Evolutionary conservation across 805 yeast genomes (phyloP).

Genomic region (Wickerhamomyces hampshirensis): DNA sequence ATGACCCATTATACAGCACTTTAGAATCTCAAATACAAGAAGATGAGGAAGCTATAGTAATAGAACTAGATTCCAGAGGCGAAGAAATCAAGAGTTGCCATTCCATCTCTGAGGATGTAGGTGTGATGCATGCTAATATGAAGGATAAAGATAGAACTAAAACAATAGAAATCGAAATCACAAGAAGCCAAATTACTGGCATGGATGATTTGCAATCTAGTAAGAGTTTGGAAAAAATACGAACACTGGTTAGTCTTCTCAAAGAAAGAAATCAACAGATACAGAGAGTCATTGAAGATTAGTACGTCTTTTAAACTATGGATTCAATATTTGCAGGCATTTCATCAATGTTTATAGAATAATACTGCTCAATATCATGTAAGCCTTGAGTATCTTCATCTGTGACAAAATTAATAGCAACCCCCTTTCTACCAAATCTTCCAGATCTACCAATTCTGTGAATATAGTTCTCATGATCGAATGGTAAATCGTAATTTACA

Average conservation of each 20-base stretch:
- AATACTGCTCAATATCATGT: constrained; percentile 70
- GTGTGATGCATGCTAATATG: constrained; percentile 13
- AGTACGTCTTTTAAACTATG: constrained; percentile 11
- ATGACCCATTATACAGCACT: constrained; percentile 19
- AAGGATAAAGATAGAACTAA: constrained; percentile 22
- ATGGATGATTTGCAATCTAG: constrained; percentile 7
- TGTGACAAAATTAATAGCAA: constrained; percentile 91
- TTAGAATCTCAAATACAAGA: constrained; percentile 8
- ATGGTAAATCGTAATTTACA: constrained; percentile 91
- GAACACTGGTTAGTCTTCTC: constrained; percentile 16
- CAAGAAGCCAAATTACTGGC: constrained; percentile 14
- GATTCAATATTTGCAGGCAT: constrained; percentile 74
- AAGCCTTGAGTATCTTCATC: constrained; percentile 68
- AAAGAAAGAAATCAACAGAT: constrained; percentile 19
- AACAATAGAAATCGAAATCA: constrained; percentile 20
- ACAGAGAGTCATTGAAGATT: constrained; percentile 1
- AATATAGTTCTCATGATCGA: constrained; percentile 90
- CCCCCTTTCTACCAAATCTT: constrained; percentile 98
- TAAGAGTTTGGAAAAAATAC: constrained; percentile 13
- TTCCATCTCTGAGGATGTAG: constrained; percentile 16
- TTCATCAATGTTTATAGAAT: constrained; percentile 70
- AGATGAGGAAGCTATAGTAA: constrained; percentile 20
- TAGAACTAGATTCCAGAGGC: constrained; percentile 21
- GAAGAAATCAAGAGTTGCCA: constrained; percentile 7
- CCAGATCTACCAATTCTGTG: constrained; percentile 99